Evolutionary conservation across 2,329 filamentous ascomycete species (phyloP), one percentile per base, ranked within the genome.

Genomic region (Colletotrichum sidae): DNA sequence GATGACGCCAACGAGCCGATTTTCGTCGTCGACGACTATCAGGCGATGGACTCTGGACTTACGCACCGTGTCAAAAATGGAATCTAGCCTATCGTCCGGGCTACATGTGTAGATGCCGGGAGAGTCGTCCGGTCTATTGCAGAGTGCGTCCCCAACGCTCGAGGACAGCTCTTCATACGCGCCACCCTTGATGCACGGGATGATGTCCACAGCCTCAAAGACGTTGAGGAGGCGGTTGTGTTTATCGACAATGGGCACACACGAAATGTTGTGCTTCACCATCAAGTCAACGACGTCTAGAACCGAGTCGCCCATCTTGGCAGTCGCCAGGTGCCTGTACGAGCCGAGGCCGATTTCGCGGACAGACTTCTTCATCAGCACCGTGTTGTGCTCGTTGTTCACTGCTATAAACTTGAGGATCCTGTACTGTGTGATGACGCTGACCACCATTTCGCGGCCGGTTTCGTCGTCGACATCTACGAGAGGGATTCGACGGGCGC

Each of bases 401-500:
- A 99, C 95, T 10, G 96, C 94, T 68, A 99, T 96, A 77, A 99
- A 99, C 77, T 99, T 99, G 69, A 99, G 87, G 71, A 99, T 98
- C 64, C 96, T 92, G 79, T 99, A 99, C 78, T 99, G 96, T 0
- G 96, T 99, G 65, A 99, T 92, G 67, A 99, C 96, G 72, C 94
- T 97, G 67, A 99, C 92, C 15, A 99, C 94, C 80, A 95, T 96
- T 74, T 96, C 90, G 68, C 94, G 88, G 61, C 92, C 90, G 2
- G 96, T 99, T 79, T 99, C 96, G 74, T 96, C 94, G 74, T 99
- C 96, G 69, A 92, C 87, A 72, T 97, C 96, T 65, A 99, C 91
- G 7, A 99, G 86, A 1, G 96, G 96, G 69, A 99, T 99, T 71
- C 96, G 90, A 65, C 96, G 91, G 41, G 96, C 95, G 70, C 95